Base-by-base conservation (phyloP, 768 basidiomycete genomes). In the Postia placenta region DNA sequence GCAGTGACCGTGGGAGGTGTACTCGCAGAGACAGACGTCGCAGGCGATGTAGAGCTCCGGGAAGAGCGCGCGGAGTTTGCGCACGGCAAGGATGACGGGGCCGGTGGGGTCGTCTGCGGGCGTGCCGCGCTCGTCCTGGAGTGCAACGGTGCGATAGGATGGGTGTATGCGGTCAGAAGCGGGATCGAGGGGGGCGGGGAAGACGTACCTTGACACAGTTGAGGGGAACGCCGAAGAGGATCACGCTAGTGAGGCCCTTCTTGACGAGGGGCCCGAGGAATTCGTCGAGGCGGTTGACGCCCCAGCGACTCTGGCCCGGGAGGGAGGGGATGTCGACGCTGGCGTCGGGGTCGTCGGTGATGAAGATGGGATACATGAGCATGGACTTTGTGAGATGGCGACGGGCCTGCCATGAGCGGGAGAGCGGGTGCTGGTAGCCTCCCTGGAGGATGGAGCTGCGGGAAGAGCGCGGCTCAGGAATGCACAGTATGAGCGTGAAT, bases 351-450 rank as follows among this genome's bases (percentile, higher is more conserved):
- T 97, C 92, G 67, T 98, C 95, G 15, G 93, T 92, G 59, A 98
- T 87, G 65, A 99, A 97, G 61, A 99, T 93, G 5, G 96, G 96
- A 67, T 98, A 99, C 89, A 97, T 97, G 67, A 99, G 78, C 93
- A 97, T 96, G 56, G 80, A 79, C 65, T 92, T 94, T 22, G 85
- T 83, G 61, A 94, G 79, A 50, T 79, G 75, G 42, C 86, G 81
- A 50, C 81, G 80, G 22, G 79, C 76, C 69, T 99, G 95, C 83
- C 89, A 94, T 69, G 80, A 75, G 19, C 95, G 85, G 6, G 92
- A 78, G 55, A 90, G 78, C 14, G 93, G 87, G 68, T 97, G 92
- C 50, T 89, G 84, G 72, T 95, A 96, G 35, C 95, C 94, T 51
- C 94, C 94, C 65, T 95, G 88, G 23, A 92, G 76, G 58, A 91